Conservation (phyloP, 2,329 filamentous ascomycete genomes). For the Pleurostoma richardsiae region DNA sequence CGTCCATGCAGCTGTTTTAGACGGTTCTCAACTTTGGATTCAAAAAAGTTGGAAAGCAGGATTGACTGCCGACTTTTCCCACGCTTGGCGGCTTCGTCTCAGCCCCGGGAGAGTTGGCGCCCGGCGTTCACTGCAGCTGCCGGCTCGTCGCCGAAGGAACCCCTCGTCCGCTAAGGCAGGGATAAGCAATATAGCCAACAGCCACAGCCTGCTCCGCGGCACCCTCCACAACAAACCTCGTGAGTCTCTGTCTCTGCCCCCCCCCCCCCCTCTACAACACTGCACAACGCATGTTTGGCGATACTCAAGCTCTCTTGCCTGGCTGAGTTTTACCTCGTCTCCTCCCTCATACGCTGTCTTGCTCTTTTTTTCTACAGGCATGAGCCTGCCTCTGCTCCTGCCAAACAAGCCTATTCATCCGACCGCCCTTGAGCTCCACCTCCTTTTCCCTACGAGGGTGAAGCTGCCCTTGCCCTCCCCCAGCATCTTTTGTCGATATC, state of each 20-base stretch:
- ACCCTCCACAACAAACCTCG: not conserved
- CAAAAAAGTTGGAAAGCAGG: not conserved
- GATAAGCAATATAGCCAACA: not conserved
- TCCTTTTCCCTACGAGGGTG: slow-evolving; percentile 8
- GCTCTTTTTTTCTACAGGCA: too few relatives aligned
- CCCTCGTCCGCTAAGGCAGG: not conserved
- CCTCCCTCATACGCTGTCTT: too few relatives aligned
- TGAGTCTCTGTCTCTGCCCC: not conserved
- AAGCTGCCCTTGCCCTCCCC: slow-evolving; percentile 3
- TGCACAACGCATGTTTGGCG: too few relatives aligned
- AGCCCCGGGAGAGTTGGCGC: not conserved
- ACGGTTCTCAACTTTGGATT: too few relatives aligned
- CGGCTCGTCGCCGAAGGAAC: not conserved
- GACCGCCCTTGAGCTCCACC: not conserved
- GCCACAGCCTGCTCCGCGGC: not conserved
- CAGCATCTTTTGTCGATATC: not conserved
- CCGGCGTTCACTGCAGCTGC: not conserved
- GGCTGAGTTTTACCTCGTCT: too few relatives aligned
- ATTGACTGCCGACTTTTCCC: not conserved
- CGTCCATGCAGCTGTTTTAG: too few relatives aligned
- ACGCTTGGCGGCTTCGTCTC: not conserved
- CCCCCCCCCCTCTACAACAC: too few relatives aligned
- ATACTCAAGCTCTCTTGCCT: too few relatives aligned
- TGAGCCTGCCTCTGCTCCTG: too few relatives aligned
- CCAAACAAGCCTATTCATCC: too few relatives aligned